phyloP scores from a whole-genome alignment of 1,284 basidiomycete genomes.

The Cutaneotrichosporon arboriforme region DNA sequence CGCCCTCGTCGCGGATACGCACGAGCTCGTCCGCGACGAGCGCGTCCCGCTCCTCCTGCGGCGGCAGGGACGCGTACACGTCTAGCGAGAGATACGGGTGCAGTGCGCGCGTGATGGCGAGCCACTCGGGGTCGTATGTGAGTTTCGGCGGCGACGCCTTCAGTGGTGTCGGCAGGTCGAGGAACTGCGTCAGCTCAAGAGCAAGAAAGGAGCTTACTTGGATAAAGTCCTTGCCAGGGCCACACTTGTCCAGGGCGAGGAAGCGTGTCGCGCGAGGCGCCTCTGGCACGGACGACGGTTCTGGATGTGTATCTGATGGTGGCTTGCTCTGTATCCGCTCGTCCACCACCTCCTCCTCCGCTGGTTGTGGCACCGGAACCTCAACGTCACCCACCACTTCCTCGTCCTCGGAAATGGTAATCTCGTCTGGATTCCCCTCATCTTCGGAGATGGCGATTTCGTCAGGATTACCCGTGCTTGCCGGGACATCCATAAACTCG shows the following conservation, averaged over 20 bases:
- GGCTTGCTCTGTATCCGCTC: background rate
- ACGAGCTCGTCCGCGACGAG: conserved; percentile 60
- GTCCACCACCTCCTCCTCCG: no score
- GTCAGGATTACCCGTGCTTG: background rate
- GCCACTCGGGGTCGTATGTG: conserved; percentile 82
- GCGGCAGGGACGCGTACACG: conserved; percentile 51
- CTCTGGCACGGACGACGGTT: background rate
- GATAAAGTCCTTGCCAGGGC: conserved; percentile 72
- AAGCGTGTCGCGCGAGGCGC: conserved; percentile 51
- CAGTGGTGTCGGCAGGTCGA: conserved; percentile 56
- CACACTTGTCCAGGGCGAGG: conserved; percentile 88
- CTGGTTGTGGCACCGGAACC: no score
- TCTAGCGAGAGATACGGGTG: conserved; percentile 66
- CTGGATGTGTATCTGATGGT: background rate
- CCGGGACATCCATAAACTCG: conserved; percentile 47
- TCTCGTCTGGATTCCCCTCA: conserved; percentile 64
- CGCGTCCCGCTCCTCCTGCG: conserved; percentile 60
- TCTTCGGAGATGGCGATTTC: background rate
- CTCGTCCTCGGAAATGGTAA: conserved; percentile 57
- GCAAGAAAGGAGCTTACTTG: conserved; percentile 55
- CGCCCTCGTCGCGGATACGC: conserved; percentile 55
- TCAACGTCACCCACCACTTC: no score
- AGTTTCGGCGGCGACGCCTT: conserved; percentile 44
- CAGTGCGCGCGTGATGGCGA: conserved; percentile 83
- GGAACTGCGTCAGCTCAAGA: conserved; percentile 53